Base-by-base conservation (phyloP, 2,329 filamentous ascomycete species). In the Hypomyces perniciosus region DNA sequence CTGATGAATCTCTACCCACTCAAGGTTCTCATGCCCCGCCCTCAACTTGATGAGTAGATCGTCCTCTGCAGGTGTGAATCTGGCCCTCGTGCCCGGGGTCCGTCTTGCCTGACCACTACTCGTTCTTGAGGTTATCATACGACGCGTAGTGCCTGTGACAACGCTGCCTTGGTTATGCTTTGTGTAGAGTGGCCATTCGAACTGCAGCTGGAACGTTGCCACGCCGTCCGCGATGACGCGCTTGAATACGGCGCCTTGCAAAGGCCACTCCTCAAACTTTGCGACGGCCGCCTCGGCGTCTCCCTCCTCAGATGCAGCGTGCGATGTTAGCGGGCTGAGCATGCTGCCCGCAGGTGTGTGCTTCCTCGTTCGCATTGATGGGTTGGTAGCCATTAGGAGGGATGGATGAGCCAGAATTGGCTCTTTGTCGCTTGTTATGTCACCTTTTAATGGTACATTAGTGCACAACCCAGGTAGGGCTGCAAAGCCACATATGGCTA, bases 1-100 rank as follows among this genome's bases (percentile, higher is more conserved):
- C 38, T 33, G 46, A 42, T 43, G 37, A 27, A 48, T 48, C 13
- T 48, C 46, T 4, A 28, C 8, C 46, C 46, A 48, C n/a, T 28
- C 12, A n/a, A 48, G 46, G 26, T 30, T n/a, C 33, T 30, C 13
- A n/a, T n/a, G n/a, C 37, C 13, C 38, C 34, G 30, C 37, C 46
- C 42, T 48, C 46, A 48, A 28, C 38, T 50, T 34, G 29, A 44
- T 34, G 37, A 50, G 30, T 5, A 6, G 37, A 29, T 35, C 28
- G 20, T 50, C 48, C 8, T 50, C 48, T 8, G 35, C 48, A 8
- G 5, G 20, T 41, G 48, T 37, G 27, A 44, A 50, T 30, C 13
- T 44, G 27, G 43, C 30, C 28, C 30, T 13, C 30, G 5, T 44
- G 2, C 12, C 38, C 8, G 38, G 20, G 8, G 4, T n/a, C 13